These are phyloP conservation scores for Strigomonas galati DNA, from an alignment of 208 protist genomes.

Conservation along the genomic window DNA sequence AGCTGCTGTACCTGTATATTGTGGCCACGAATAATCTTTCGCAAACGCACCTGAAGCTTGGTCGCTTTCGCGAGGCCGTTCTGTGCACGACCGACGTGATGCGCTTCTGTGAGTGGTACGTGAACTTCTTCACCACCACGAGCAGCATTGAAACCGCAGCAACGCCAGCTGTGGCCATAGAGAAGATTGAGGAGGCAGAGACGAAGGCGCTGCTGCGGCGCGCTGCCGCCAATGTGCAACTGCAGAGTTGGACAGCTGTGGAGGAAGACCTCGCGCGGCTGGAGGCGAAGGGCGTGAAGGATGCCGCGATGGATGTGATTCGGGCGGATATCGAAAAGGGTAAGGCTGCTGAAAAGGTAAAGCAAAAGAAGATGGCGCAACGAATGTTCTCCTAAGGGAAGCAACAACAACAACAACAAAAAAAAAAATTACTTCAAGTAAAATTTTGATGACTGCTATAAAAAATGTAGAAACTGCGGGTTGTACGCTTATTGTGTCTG, in stretches of 20 bases:
- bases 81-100: conserved; percentile 41
- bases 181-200: conserved; percentile 9
- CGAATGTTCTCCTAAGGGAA: conserved; percentile 52
- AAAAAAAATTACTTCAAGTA: not conserved
- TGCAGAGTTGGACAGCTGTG: conserved; percentile 28
- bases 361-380: conserved; percentile 47
- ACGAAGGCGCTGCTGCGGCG: conserved; percentile 67
- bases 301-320: conserved; percentile 16
- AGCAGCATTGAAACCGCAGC: conserved; percentile 14
- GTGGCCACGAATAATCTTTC: conserved; percentile 55
- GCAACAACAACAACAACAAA: conserved; percentile 6
- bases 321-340: conserved; percentile 15
- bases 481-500: not conserved
- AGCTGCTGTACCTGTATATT: conserved; percentile 31
- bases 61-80: conserved; percentile 42
- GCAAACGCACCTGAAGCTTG: conserved; percentile 40
- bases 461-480: not conserved
- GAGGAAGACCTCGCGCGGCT: conserved; percentile 37
- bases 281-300: not conserved
- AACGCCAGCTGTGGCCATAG: conserved; percentile 13
- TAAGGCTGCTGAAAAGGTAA: conserved; percentile 14
- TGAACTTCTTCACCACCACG: conserved; percentile 12
- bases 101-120: not conserved
- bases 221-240: conserved; percentile 31
- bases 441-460: not conserved